phyloP scores from a whole-genome alignment of 129 eudicot genomes.

The Pseudognaphalium luteoalbum region DNA sequence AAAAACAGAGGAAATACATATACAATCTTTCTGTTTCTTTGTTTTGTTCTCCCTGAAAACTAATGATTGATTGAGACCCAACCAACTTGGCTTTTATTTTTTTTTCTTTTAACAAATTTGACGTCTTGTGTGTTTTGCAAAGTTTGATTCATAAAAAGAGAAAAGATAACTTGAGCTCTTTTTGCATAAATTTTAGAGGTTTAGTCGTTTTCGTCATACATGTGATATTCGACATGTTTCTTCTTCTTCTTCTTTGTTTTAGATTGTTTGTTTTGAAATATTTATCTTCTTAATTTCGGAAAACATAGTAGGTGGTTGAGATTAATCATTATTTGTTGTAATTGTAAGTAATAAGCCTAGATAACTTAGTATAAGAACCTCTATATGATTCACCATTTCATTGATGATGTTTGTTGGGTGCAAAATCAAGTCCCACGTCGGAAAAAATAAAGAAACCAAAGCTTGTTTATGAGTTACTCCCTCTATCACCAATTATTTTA shows the following conservation, averaged over 20 bases:
- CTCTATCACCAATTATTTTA: no score
- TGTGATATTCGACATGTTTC: background rate
- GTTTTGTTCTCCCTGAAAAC: background rate
- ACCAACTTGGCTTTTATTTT: background rate
- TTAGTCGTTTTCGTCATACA: background rate
- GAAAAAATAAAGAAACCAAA: no score
- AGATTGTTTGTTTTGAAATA: background rate
- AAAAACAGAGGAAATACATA: constrained; percentile 8
- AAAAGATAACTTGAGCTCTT: background rate
- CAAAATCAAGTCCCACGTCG: no score
- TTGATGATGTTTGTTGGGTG: no score
- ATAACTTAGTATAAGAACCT: no score
- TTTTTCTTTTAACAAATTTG: background rate
- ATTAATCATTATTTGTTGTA: no score
- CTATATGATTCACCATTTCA: no score
- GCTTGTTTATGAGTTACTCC: no score
- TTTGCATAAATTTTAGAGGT: background rate
- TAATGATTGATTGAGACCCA: constrained; percentile 29
- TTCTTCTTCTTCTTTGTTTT: background rate
- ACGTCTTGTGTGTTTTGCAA: background rate
- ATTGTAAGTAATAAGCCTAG: no score
- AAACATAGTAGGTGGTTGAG: no score
- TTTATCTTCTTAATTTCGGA: no score
- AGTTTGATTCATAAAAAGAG: background rate
- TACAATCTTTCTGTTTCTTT: background rate